Evolutionary conservation across 1,284 basidiomycete genomes (phyloP), one percentile per base, ranked within the genome.

Genomic region (Amylostereum areolatum): DNA sequence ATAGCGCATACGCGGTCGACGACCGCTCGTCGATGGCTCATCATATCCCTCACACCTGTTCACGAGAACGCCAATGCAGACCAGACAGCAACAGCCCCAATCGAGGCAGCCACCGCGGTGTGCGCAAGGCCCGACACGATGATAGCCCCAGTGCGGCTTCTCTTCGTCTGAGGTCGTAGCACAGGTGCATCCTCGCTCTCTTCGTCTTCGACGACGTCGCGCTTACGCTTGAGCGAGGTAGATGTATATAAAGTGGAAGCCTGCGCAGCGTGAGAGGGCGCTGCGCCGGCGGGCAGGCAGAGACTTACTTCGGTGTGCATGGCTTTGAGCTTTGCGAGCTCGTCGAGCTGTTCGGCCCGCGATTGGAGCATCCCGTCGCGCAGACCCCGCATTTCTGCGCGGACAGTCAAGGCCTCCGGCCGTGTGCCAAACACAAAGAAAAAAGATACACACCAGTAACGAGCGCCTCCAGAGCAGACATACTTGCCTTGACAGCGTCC

Each of bases 11-110:
- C n/a, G n/a, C n/a, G n/a, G n/a, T n/a, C n/a, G n/a, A n/a, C n/a
- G n/a, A n/a, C n/a, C n/a, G n/a, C n/a, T n/a, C n/a, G n/a, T 18
- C 18, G 18, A 18, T 18, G 18, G 18, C 18, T 18, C 18, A 18
- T 18, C 18, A 18, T 18, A 18, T 18, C 18, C 18, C 18, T 18
- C 18, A 18, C 18, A 18, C 18, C 18, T n/a, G 25, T 29, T 73
- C 53, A 81, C 52, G 70, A 72, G 60, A 81, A 86, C 1, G 83
- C 83, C 51, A 86, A 65, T 25, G 81, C 81, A 29, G 79, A 75
- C 84, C 84, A 86, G 1, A 83, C 74, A 5, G 77, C 78, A 10
- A 81, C 77, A 12, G 83, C 83, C 30, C 84, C 84, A 36, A 86
- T 60, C 0, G 75, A 73, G 32, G 81, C 73, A 28, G 76, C 77